Evolutionary conservation across 2,329 filamentous ascomycete genomes (phyloP).

Genomic region (Aspergillus quadricinctus): DNA sequence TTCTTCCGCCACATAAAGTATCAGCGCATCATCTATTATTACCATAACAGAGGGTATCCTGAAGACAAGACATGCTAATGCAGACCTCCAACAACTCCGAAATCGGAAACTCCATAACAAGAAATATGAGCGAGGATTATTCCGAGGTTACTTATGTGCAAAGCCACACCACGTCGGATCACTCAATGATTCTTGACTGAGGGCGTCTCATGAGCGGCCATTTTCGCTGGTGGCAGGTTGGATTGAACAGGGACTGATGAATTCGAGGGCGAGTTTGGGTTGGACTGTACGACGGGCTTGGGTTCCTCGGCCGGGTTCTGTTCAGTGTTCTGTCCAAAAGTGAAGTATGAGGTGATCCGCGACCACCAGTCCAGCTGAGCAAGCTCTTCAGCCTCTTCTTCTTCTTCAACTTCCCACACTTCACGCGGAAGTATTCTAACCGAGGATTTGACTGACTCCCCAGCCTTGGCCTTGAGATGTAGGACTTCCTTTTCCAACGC

Average conservation of each 20-base stretch:
- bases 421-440: slow-evolving; percentile 37
- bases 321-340: slow-evolving; percentile 18
- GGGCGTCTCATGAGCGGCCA: neutral
- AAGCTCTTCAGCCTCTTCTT: slow-evolving; percentile 23
- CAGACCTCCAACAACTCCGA: neutral
- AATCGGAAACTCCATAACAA: neutral
- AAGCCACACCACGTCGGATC: neutral
- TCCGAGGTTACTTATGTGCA: neutral
- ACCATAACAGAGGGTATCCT: neutral
- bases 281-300: slow-evolving; percentile 4
- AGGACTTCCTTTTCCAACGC: slow-evolving; percentile 46
- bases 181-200: neutral
- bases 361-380: slow-evolving; percentile 31
- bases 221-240: neutral
- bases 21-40: neutral
- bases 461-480: slow-evolving; percentile 36
- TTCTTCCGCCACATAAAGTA: neutral
- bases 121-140: neutral
- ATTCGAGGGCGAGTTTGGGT: slow-evolving; percentile 1
- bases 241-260: neutral
- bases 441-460: slow-evolving; percentile 23
- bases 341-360: slow-evolving; percentile 30
- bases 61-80: neutral
- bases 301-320: slow-evolving; percentile 4
- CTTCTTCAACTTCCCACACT: slow-evolving; percentile 34